A percentile compares a stretch with the other conserved stretches of the same genome.
phyloP scores from a whole-genome alignment of 306 rosid species.

The Sphenostylis stenocarpa region DNA sequence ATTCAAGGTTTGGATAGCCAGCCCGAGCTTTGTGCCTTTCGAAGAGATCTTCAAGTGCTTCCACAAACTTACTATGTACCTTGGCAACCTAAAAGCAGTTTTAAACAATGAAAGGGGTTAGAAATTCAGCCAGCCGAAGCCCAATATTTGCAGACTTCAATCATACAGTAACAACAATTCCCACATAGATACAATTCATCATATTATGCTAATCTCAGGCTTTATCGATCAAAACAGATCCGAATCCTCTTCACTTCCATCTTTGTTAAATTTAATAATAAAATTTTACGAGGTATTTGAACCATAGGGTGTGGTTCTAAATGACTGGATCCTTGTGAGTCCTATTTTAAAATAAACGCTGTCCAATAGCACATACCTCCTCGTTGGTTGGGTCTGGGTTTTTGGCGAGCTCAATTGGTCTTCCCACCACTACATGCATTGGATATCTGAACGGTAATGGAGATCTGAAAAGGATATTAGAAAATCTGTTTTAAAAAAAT shows the following conservation, averaged over 20 bases:
- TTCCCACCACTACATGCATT: conserved; percentile 87
- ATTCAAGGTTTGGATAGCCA: conserved; percentile 68
- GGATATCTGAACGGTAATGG: conserved; percentile 72
- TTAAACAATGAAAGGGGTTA: not conserved
- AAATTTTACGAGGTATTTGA: not conserved
- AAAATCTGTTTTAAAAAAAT: not conserved
- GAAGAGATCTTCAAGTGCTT: conserved; percentile 74
- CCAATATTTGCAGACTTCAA: not conserved
- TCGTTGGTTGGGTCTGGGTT: conserved; percentile 73
- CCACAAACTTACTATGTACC: conserved; percentile 64
- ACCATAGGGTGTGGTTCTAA: not conserved
- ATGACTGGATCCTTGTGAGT: conserved; percentile 22
- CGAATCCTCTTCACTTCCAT: not conserved
- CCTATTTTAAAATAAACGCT: conserved; percentile 1
- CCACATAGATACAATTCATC: conserved; percentile 13
- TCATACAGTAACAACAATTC: conserved; percentile 1
- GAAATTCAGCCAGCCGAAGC: not conserved
- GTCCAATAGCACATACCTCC: conserved; percentile 35
- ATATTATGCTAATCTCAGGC: not conserved
- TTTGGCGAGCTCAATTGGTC: conserved; percentile 67
- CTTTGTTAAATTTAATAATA: not conserved
- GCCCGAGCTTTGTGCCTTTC: conserved; percentile 73
- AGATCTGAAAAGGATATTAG: conserved; percentile 50
- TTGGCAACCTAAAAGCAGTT: conserved; percentile 52
- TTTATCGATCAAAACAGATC: conserved; percentile 8